Evolutionary conservation across 805 yeast genomes (phyloP).

Genomic region (Candida chilensis): DNA sequence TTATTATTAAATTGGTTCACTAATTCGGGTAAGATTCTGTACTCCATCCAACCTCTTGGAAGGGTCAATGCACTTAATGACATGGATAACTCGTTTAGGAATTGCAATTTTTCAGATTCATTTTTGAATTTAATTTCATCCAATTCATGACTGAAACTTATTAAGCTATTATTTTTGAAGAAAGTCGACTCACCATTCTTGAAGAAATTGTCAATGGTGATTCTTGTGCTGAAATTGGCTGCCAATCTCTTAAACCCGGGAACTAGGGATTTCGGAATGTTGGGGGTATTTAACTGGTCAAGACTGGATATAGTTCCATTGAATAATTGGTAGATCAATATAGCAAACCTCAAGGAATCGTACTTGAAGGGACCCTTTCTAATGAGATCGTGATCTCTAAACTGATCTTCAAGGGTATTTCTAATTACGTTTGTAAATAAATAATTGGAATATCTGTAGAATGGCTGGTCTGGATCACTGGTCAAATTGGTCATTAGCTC

Average conservation of each 20-base stretch:
- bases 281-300: slow-evolving; percentile 3
- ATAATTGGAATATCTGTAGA: slow-evolving; percentile 12
- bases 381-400: too few species aligned
- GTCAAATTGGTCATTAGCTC: slow-evolving; percentile 49
- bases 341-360: slow-evolving; percentile 61
- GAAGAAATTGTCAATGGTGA: slow-evolving; percentile 21
- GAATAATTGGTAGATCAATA: slow-evolving; percentile 38
- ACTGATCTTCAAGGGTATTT: too few species aligned
- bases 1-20: slow-evolving; percentile 28
- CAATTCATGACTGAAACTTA: slow-evolving; percentile 42
- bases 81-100: slow-evolving; percentile 27
- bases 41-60: slow-evolving; percentile 48
- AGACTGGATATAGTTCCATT: slow-evolving; percentile 10
- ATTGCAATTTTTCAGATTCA: slow-evolving; percentile 42
- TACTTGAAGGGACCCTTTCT: slow-evolving; percentile 30
- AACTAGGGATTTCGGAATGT: slow-evolving; percentile 26
- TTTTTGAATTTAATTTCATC: slow-evolving; percentile 45
- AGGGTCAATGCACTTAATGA: slow-evolving; percentile 20
- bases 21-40: slow-evolving; percentile 66
- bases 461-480: slow-evolving; percentile 35
- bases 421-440: too few species aligned
- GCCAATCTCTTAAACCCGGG: slow-evolving; percentile 29
- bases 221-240: slow-evolving; percentile 25
- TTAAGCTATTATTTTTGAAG: slow-evolving; percentile 36
- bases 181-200: slow-evolving; percentile 15